Percentiles rank a stretch among this genome's conserved stretches.
These are phyloP conservation scores for Kwoniella sp. DNA, from an alignment of 768 basidiomycete genomes.

Conservation along the genomic window DNA sequence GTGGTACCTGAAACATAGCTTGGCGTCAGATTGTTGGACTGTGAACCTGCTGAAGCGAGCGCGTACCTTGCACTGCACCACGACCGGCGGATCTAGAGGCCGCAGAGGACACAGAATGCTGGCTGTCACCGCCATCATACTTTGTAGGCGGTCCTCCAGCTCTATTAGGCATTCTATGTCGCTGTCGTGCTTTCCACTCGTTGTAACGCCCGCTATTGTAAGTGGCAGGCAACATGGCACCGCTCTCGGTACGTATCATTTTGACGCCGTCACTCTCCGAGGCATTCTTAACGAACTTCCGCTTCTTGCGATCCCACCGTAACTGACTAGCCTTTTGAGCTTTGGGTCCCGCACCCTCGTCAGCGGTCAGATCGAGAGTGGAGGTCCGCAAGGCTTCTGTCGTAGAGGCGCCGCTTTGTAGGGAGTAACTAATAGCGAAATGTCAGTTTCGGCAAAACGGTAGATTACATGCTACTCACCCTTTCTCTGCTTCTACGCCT, in stretches of 20 bases:
- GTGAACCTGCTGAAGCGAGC: not conserved
- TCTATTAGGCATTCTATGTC: not conserved
- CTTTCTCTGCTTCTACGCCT: slow-evolving; percentile 82
- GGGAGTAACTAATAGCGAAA: slow-evolving; percentile 59
- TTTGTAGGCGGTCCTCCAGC: not conserved
- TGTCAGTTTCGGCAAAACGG: not conserved
- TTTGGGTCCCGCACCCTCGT: slow-evolving; percentile 66
- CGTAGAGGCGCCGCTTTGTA: slow-evolving; percentile 83
- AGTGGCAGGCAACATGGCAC: slow-evolving; percentile 82
- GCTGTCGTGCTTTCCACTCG: slow-evolving; percentile 68
- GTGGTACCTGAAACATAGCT: not conserved
- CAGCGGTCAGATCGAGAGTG: slow-evolving; percentile 85
- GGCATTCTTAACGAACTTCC: slow-evolving; percentile 85
- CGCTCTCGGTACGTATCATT: slow-evolving; percentile 88
- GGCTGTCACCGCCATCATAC: not conserved
- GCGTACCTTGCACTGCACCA: not conserved
- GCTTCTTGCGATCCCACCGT: slow-evolving; percentile 95
- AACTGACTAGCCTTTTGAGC: slow-evolving; percentile 62
- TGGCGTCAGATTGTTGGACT: no score
- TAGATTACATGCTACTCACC: slow-evolving; percentile 61
- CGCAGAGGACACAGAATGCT: not conserved
- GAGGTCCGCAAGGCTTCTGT: slow-evolving; percentile 56
- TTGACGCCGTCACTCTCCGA: slow-evolving; percentile 90
- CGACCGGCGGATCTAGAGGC: not conserved
- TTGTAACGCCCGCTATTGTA: slow-evolving; percentile 93